A percentile compares a stretch with the other conserved stretches of the same genome.
Conservation (phyloP, 78 protist genomes). For the Dictyostelium firmibasis region DNA sequence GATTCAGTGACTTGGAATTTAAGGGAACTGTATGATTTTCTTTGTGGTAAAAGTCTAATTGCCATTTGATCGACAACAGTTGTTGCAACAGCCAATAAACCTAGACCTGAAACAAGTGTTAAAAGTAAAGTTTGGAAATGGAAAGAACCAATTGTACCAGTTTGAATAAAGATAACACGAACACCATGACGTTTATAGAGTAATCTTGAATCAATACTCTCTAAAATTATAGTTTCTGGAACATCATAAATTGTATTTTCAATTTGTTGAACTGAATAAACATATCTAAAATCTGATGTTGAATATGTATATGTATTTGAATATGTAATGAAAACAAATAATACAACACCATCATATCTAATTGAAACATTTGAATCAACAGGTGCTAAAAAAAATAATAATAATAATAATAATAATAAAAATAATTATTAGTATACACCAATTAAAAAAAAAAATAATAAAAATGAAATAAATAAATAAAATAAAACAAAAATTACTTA, state of each 20-base stretch:
- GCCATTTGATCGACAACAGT: constrained; percentile 39
- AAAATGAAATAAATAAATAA: too few relatives aligned
- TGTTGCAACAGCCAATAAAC: constrained; percentile 49
- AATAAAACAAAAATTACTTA: too few relatives aligned
- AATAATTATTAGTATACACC: too few relatives aligned
- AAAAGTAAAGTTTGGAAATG: constrained; percentile 52
- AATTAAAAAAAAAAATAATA: too few relatives aligned
- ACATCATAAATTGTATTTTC: constrained; percentile 18
- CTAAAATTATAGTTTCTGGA: constrained; percentile 10
- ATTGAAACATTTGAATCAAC: constrained; percentile 13
- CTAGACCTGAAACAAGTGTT: constrained; percentile 47
- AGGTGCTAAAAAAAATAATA: not conserved
- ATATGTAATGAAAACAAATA: constrained; percentile 50
- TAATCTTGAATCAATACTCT: not conserved
- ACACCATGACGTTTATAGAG: constrained; percentile 69
- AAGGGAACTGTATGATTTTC: not conserved
- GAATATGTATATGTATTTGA: constrained; percentile 49
- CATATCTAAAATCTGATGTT: constrained; percentile 14
- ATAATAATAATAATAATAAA: not conserved
- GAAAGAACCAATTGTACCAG: constrained; percentile 63
- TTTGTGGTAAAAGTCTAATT: constrained; percentile 37
- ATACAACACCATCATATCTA: constrained; percentile 51
- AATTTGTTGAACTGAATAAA: constrained; percentile 3
- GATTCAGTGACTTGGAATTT: constrained; percentile 30
- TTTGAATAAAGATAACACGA: constrained; percentile 48